phyloP scores from a whole-genome alignment of 345 rosid species.

The Camelina laxa region DNA sequence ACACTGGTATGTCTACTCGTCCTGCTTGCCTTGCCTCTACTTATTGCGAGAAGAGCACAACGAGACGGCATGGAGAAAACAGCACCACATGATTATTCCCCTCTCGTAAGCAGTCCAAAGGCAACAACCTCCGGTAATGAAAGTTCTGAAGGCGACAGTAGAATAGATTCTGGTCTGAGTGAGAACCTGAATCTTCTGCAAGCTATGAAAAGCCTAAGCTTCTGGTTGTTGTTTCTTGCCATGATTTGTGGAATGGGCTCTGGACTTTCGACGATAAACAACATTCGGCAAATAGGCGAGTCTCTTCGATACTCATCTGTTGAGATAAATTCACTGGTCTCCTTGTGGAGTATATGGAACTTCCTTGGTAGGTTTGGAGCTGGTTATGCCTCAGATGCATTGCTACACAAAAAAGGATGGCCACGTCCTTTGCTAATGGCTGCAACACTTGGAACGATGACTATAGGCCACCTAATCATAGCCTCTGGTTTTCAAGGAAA shows the following conservation, averaged over 20 bases:
- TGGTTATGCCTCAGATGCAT: constrained; percentile 72
- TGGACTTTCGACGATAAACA: constrained; percentile 79
- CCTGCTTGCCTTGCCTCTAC: constrained; percentile 63
- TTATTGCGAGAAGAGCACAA: constrained; percentile 61
- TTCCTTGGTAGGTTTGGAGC: constrained; percentile 91
- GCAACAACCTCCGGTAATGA: constrained; percentile 40
- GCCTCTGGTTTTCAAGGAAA: constrained; percentile 72
- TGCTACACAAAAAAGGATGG: constrained; percentile 69
- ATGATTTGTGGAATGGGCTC: constrained; percentile 86
- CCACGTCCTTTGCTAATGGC: constrained; percentile 80
- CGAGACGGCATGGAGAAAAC: constrained; percentile 44
- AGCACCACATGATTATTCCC: constrained; percentile 25
- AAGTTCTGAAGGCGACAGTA: constrained; percentile 19
- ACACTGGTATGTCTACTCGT: constrained; percentile 54
- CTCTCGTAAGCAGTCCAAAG: constrained; percentile 39
- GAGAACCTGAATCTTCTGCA: constrained; percentile 51
- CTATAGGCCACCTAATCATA: constrained; percentile 66
- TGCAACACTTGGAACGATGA: constrained; percentile 63
- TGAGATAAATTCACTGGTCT: constrained; percentile 71
- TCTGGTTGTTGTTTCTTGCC: constrained; percentile 83
- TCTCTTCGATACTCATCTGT: constrained; percentile 68
- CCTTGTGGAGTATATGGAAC: constrained; percentile 89
- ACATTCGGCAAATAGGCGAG: constrained; percentile 85
- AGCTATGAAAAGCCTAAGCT: constrained; percentile 58
- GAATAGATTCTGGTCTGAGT: constrained; percentile 28